Conservation (phyloP, 192 early-diverging fungal species). For the Coemansia sp. region DNA sequence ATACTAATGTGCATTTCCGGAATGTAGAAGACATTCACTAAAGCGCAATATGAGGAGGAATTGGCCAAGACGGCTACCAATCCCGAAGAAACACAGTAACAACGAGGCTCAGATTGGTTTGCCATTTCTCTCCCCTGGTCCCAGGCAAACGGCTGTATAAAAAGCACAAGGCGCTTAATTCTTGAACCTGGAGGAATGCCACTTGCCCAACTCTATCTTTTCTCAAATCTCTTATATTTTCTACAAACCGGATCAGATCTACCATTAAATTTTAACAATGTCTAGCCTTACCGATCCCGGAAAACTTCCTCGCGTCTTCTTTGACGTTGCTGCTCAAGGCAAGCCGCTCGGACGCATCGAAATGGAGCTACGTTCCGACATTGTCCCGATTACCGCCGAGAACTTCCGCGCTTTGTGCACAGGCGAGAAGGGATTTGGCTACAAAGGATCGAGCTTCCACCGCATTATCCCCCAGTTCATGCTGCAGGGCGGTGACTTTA, state of each 20-base stretch:
- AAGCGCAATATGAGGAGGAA: not conserved
- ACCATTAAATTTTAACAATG: not conserved
- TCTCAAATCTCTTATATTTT: not conserved
- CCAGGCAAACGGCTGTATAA: not conserved
- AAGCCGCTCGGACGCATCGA: constrained; percentile 32
- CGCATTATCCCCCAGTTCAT: constrained; percentile 86
- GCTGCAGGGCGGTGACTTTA: constrained; percentile 90
- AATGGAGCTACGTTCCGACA: constrained; percentile 65
- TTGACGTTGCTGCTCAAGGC: constrained; percentile 45
- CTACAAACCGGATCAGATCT: not conserved
- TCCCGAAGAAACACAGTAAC: constrained; percentile 1
- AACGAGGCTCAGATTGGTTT: constrained; percentile 1
- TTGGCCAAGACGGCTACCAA: not conserved
- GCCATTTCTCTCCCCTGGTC: constrained; percentile 1
- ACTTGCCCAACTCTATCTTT: not conserved
- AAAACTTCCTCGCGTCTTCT: constrained; percentile 40
- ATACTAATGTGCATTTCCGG: not conserved
- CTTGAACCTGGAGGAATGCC: no score
- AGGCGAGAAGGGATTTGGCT: constrained; percentile 55
- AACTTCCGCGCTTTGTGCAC: constrained; percentile 81
- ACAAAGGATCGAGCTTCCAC: constrained; percentile 81
- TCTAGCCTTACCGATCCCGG: not conserved
- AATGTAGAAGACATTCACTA: not conserved
- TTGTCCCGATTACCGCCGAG: constrained; percentile 88
- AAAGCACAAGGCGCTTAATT: constrained; percentile 11